Base-by-base conservation (phyloP, 257 asterid species). In the Paraleonurus japonicus region DNA sequence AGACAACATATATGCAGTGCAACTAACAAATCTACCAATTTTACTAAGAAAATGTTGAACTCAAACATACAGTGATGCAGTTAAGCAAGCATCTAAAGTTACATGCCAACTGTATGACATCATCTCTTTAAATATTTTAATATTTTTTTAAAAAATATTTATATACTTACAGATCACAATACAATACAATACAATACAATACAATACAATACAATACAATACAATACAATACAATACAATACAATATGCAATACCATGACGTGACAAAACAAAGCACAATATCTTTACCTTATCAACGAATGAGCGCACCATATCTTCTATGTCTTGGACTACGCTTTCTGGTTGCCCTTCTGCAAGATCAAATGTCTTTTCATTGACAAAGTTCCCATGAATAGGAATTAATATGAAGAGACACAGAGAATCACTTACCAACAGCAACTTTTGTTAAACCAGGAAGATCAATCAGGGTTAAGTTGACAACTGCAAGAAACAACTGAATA, bases 381-480 rank as follows among this genome's bases (percentile, higher is more conserved):
- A 37, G 48, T 41, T 51, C 47, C 35, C 70, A 64, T 19, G 15
- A 69, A 65, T 45, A 13, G 62, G 59, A 67, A 59, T 26, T 70
- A 43, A 24, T 8, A 16, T 35, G 33, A 43, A 24, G 64, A 43
- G 35, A 70, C 22, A 70, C 27, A 45, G 33, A 67, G 12, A 64
- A 69, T 54, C 30, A 83, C 97, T 70, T 82, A 94, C 98, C 98
- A 55, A 94, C 85, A 51, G 96, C 98, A 69, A 93, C 97, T 80
- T 90, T 92, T 32, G 98, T 92, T 80, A 90, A 78, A 55, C 98
- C 97, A 61, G 98, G 98, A 78, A 93, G 86, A 85, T 93, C 98
- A 48, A 93, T 83, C 67, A 93, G 85, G 37, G 98, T 89, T 76
- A 90, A 79, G 84, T 93, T 93, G 75, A 93, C 98, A 78, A 90